Evolutionary conservation across 495 filamentous ascomycete genomes (phyloP).

Genomic region (Tricharina praecox): DNA sequence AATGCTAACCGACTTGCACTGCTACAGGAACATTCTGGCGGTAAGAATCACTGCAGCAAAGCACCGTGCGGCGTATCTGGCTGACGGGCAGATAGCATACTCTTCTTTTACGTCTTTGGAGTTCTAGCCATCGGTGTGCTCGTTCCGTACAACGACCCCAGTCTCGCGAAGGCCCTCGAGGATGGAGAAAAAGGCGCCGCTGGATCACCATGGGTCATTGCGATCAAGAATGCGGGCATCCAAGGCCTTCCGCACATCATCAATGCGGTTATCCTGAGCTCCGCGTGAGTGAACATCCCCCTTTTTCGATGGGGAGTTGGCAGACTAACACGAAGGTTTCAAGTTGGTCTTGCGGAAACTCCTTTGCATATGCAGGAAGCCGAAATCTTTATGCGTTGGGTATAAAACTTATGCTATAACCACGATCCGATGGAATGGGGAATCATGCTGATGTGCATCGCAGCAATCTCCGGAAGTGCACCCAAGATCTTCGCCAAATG

Average conservation of each 20-base stretch:
- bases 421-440: neutral
- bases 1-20: no score
- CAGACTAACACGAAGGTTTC: neutral
- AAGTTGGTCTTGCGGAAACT: constrained; percentile 39
- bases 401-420: neutral
- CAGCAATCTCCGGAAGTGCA: constrained; percentile 38
- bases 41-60: no score
- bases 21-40: constrained; percentile 5
- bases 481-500: constrained; percentile 49
- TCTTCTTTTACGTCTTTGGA: constrained; percentile 54
- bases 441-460: constrained; percentile 4
- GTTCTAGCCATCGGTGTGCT: constrained; percentile 58
- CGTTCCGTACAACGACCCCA: constrained; percentile 37
- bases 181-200: constrained; percentile 28
- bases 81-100: no score
- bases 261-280: constrained; percentile 49
- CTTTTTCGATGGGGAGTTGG: neutral
- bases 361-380: constrained; percentile 65
- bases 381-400: constrained; percentile 57
- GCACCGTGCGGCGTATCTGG: no score
- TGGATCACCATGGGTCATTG: constrained; percentile 57
- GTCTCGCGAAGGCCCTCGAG: constrained; percentile 35
- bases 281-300: neutral
- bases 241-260: constrained; percentile 50
- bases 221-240: constrained; percentile 47